Evolutionary conservation across 192 early-diverging fungal species (phyloP), one percentile per base, ranked within the genome.

Genomic region (Thoreauomyces humboldtii): DNA sequence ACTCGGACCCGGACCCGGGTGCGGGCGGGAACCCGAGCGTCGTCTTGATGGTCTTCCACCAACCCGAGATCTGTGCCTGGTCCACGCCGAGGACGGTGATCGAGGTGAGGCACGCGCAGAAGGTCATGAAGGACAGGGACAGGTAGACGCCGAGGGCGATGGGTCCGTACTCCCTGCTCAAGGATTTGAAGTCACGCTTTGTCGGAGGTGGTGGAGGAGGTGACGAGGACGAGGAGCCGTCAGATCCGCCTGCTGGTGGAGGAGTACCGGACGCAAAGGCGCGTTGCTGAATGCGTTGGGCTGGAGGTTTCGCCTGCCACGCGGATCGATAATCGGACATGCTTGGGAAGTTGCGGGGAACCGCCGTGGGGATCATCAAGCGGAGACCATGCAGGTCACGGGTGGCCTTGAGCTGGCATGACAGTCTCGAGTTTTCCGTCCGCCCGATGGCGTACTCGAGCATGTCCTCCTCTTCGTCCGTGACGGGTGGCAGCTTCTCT

Each of bases 401-500:
- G 4, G 59, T 61, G 7, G 59, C 59, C 29, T 46, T 47, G 12
- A 61, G 24, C 32, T 61, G 59, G 45, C 59, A 61, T 15, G 59
- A 43, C 0, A 61, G 42, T n/a, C 59, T 19, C 2, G 59, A 61
- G 2, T 4, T 37, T 36, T 60, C 63, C 4, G 44, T 63, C 55
- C 73, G 79, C 28, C 70, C 79, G 22, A 74, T 72, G 3, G 79
- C 76, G 38, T 81, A 81, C 47, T 86, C 84, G 2, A 83, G 73
- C 81, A 86, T 86, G 57, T 83, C 84, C 65, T 82, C 80, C 59
- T 83, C 81, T 27, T 71, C 75, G 33, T 86, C 84, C 1, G 76
- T 65, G 1, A 77, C 54, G 11, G 55, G 42, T 14, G 79, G 70
- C 7, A 86, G 61, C 33, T 70, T 63, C 14, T 71, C 60, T 7